A percentile compares a stretch with the other conserved stretches of the same genome.
Conservation (phyloP, 805 yeast species). For the Wickerhamiella brachini region DNA sequence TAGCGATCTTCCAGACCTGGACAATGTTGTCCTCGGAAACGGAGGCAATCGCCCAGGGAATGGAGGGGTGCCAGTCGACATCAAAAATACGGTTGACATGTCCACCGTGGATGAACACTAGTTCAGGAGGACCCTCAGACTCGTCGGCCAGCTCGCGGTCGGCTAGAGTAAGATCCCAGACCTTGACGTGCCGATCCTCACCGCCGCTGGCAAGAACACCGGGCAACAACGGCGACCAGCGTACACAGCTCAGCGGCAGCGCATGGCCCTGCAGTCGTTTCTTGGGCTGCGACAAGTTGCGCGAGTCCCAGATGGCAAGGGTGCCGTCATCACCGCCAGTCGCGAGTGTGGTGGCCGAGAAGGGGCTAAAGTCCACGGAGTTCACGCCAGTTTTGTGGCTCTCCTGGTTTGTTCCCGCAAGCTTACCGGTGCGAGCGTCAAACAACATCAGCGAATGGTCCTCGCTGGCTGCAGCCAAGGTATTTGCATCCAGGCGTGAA, state of each 20-base stretch:
- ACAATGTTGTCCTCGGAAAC: conserved; percentile 64
- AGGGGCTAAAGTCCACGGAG: conserved; percentile 52
- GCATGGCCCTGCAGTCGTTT: conserved; percentile 58
- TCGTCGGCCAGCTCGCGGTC: conserved; percentile 31
- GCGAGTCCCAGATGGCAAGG: conserved; percentile 62
- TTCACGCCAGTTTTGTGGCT: conserved; percentile 44
- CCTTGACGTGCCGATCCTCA: conserved; percentile 54
- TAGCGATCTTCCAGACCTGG: conserved; percentile 63
- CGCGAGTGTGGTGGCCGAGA: conserved; percentile 39
- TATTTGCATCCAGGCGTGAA: conserved; percentile 29
- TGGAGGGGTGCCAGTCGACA: conserved; percentile 49
- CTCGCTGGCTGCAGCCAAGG: conserved; percentile 60
- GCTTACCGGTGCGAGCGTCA: conserved; percentile 37
- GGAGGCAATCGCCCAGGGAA: conserved; percentile 46
- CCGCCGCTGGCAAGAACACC: conserved; percentile 42
- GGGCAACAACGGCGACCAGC: conserved; percentile 39
- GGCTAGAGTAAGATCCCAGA: conserved; percentile 48
- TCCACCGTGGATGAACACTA: conserved; percentile 74
- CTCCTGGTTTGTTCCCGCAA: conserved; percentile 25
- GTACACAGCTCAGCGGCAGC: conserved; percentile 40
- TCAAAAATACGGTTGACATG: conserved; percentile 61
- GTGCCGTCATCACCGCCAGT: conserved; percentile 69
- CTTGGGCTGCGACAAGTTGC: conserved; percentile 45
- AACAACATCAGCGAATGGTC: conserved; percentile 48
- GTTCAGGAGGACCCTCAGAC: conserved; percentile 59